Evolutionary conservation across 208 protist species (phyloP).

Genomic region (Hexamita inflata): DNA sequence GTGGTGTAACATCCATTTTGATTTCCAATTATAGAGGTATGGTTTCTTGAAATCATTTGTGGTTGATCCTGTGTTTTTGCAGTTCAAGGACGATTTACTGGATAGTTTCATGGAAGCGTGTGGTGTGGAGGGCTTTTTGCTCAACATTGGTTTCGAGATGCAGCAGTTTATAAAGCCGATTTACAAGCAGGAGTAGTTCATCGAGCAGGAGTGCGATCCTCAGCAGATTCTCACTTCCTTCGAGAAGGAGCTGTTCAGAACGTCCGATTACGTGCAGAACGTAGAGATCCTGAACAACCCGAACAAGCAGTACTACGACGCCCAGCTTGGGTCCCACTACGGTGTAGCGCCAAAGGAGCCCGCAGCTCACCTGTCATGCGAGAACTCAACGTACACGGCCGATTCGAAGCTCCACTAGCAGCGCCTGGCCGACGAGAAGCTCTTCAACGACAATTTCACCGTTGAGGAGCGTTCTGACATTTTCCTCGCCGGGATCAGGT

Average conservation of each 20-base stretch:
- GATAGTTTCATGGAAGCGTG: not conserved
- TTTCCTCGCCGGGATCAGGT: not conserved
- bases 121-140: not conserved
- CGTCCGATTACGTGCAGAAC: not conserved
- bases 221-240: slow-evolving; percentile 5
- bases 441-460: not conserved
- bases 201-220: not conserved
- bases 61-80: not conserved
- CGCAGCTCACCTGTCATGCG: not conserved
- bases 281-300: not conserved
- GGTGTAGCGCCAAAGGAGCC: not conserved
- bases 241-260: slow-evolving; percentile 21
- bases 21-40: not conserved
- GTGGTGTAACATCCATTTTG: not conserved
- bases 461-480: not conserved
- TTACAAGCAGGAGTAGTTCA: no score
- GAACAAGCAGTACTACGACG: not conserved
- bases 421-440: not conserved
- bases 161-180: not conserved
- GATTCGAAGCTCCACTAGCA: not conserved
- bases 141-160: not conserved
- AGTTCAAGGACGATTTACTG: not conserved
- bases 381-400: not conserved
- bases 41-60: not conserved
- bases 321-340: not conserved